Base-by-base conservation (phyloP, 352 stramenopile genomes). In the Pythium brachiatum region DNA sequence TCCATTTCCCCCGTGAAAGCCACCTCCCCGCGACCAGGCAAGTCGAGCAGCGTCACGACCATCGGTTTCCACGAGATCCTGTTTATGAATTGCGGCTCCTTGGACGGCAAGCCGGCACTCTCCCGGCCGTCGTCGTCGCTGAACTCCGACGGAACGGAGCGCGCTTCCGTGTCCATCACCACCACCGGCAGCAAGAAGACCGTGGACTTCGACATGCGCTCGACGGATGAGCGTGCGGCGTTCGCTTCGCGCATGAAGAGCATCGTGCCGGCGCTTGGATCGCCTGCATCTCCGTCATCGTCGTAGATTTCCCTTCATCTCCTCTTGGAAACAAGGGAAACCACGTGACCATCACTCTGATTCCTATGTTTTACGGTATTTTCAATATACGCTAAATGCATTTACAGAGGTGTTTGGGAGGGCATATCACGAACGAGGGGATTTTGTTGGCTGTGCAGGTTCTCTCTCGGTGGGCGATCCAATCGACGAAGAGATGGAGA, bases 171-270 rank as follows among this genome's bases (percentile, higher is more conserved):
- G n/a, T 26, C 62, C 13, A 27, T 62, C 23, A 70, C 71, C 44
- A 57, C 58, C 25, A 32, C 51, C 12, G 18, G 34, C 8, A 7
- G n/a, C 7, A 69, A 69, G 44, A 80, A 84, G 64, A 59, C 36
- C 29, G 47, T 74, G 36, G 70, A 82, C 62, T 60, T 83, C 27
- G 73, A 80, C 23, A 82, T 86, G 76, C 67, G 71, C 52, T 80
- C 72, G 25, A 38, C 51, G 26, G 53, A 66, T 13, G 76, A 86
- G 25, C 72, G 76, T 43, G 29, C 71, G 27, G 72, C 68, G 20
- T 74, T 82, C 53, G 53, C 32, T n/a, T 16, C 44, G 11, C 64
- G 53, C 46, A 46, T 71, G 20, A 36, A 63, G 46, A 47, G 31
- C 34, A 18, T 77, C 25, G 43, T 68, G 11, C 63, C 74, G 4